These are phyloP conservation scores for Colletotrichum chlorophyti DNA, from an alignment of 2,329 filamentous ascomycete genomes.

Conservation along the genomic window DNA sequence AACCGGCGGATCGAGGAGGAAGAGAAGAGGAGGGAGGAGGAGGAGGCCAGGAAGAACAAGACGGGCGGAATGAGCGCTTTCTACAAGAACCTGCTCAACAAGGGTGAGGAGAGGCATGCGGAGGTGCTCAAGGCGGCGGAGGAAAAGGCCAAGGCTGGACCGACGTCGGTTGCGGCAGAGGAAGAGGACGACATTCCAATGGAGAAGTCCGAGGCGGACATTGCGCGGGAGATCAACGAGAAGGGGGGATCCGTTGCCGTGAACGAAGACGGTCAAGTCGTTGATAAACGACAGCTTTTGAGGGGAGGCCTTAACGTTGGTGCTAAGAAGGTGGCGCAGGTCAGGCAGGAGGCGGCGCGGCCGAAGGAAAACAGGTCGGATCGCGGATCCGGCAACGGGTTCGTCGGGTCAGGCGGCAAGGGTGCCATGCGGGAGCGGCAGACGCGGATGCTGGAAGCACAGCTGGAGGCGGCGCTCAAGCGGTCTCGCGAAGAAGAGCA, in stretches of 20 bases:
- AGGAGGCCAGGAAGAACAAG: constrained; percentile 68
- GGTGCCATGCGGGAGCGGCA: constrained; percentile 78
- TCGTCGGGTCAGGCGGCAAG: constrained; percentile 58
- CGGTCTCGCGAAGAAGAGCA: constrained; percentile 71
- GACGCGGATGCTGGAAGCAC: constrained; percentile 79
- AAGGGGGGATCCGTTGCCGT: constrained; percentile 68
- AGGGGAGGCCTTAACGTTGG: constrained; percentile 77
- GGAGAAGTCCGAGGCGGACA: constrained; percentile 65
- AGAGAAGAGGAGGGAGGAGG: constrained; percentile 70
- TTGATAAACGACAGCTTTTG: constrained; percentile 83
- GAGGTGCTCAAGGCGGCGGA: constrained; percentile 74
- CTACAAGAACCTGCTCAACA: constrained; percentile 76
- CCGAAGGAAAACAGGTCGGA: constrained; percentile 20
- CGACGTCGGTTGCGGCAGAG: constrained; percentile 32
- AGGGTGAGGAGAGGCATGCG: constrained; percentile 73
- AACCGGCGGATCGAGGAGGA: constrained; percentile 74
- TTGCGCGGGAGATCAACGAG: constrained; percentile 72
- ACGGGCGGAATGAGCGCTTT: constrained; percentile 79
- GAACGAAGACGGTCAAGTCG: constrained; percentile 84
- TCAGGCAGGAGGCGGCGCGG: constrained; percentile 32
- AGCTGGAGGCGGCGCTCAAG: constrained; percentile 77
- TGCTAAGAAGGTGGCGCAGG: constrained; percentile 63
- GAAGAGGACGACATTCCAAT: constrained; percentile 44
- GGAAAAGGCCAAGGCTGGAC: constrained; percentile 53
- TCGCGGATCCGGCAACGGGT: constrained; percentile 35